Percentiles rank a stretch among this genome's conserved stretches.
Evolutionary conservation across 768 basidiomycete genomes (phyloP).

Genomic region (Gymnopilus dilepis): DNA sequence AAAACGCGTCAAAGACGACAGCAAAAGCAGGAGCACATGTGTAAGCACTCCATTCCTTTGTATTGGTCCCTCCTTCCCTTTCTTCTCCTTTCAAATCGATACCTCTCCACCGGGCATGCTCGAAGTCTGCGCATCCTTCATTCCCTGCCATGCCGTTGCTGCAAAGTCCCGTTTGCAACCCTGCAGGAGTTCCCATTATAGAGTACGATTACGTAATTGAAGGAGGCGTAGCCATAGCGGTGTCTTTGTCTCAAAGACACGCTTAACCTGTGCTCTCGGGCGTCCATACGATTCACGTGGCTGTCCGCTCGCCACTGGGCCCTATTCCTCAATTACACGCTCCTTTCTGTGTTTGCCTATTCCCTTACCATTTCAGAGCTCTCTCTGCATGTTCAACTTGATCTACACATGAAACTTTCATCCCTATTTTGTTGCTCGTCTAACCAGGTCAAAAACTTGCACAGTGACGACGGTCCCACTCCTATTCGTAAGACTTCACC

Average conservation of each 20-base stretch:
- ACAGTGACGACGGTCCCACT: constrained; percentile 52
- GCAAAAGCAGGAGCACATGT: constrained; percentile 25
- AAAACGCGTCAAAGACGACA: constrained; percentile 28
- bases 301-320: background rate
- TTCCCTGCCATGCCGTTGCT: background rate
- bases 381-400: constrained; percentile 33
- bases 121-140: background rate
- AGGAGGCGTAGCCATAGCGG: constrained; percentile 11
- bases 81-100: constrained; percentile 5
- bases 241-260: constrained; percentile 3
- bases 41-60: constrained; percentile 19
- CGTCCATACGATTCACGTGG: constrained; percentile 5
- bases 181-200: constrained; percentile 11
- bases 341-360: constrained; percentile 16
- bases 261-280: constrained; percentile 9
- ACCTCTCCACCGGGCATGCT: background rate
- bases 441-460: constrained; percentile 51
- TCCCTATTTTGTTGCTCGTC: constrained; percentile 69
- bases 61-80: background rate
- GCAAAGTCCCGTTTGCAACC: background rate
- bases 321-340: constrained; percentile 1
- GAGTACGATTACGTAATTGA: constrained; percentile 19
- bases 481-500: constrained; percentile 37
- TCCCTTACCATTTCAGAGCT: constrained; percentile 24
- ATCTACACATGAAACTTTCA: constrained; percentile 61